These are phyloP conservation scores for Massarina eburnea DNA, from an alignment of 2,329 filamentous ascomycete genomes.

Conservation along the genomic window DNA sequence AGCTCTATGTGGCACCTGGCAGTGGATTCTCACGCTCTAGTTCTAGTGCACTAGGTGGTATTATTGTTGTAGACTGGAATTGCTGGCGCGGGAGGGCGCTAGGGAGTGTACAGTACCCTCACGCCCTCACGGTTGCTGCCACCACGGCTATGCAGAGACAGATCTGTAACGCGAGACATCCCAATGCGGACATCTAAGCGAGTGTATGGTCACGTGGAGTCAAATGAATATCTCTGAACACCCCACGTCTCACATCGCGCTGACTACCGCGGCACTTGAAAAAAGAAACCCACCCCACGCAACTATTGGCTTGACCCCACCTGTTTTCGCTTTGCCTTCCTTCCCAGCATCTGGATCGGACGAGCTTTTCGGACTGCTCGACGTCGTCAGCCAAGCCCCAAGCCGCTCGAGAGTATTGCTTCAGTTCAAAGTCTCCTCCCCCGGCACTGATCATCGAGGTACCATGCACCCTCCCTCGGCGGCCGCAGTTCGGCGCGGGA, in stretches of 20 bases:
- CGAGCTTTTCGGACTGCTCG: slow-evolving; percentile 1
- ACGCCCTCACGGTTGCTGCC: too few species aligned
- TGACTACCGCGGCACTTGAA: slow-evolving; percentile 5
- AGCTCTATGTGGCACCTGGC: not conserved
- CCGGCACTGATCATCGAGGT: slow-evolving; percentile 19
- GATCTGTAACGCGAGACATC: too few species aligned
- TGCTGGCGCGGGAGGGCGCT: too few species aligned
- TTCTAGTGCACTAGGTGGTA: too few species aligned
- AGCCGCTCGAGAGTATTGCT: slow-evolving; percentile 23
- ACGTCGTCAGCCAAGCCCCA: slow-evolving; percentile 28
- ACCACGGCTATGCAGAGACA: too few species aligned
- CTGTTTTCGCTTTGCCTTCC: slow-evolving; percentile 13
- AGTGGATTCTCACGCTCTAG: too few species aligned
- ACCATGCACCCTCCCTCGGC: slow-evolving; percentile 8
- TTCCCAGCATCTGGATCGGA: slow-evolving; percentile 9
- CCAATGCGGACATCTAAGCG: too few species aligned
- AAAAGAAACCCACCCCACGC: slow-evolving; percentile 12
- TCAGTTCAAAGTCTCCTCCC: slow-evolving; percentile 11
- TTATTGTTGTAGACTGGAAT: too few species aligned
- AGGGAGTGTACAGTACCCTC: too few species aligned
- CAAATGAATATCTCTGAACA: not conserved
- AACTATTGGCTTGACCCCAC: slow-evolving; percentile 7
- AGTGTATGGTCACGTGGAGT: not conserved
- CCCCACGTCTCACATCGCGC: slow-evolving; percentile 4
- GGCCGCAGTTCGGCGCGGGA: not conserved